A percentile compares a stretch with the other conserved stretches of the same genome.
These are phyloP conservation scores for Pichia sp. DNA, from an alignment of 1,139 yeast genomes.

Conservation along the genomic window DNA sequence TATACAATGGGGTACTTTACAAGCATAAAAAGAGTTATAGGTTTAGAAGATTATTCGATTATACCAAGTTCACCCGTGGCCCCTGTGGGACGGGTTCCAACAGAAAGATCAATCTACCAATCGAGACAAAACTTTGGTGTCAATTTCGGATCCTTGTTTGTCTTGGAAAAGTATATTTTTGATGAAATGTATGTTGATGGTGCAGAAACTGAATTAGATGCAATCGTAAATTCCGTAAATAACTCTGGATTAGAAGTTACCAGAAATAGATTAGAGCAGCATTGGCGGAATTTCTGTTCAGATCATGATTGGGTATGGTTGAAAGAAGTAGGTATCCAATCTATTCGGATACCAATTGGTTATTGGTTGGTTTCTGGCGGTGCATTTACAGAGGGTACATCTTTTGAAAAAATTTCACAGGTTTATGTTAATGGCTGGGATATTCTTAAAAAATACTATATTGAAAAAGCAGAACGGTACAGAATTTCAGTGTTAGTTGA, in stretches of 20 bases:
- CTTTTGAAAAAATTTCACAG: conserved; percentile 46
- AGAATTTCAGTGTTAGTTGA: conserved; percentile 76
- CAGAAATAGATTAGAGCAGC: conserved; percentile 50
- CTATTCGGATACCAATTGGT: conserved; percentile 82
- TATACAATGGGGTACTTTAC: conserved; percentile 17
- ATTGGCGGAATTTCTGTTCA: conserved; percentile 60
- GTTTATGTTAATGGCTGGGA: conserved; percentile 74
- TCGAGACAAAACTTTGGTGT: conserved; percentile 75
- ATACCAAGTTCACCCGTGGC: conserved; percentile 21
- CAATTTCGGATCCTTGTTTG: conserved; percentile 79
- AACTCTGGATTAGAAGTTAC: conserved; percentile 52
- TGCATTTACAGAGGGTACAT: conserved; percentile 49
- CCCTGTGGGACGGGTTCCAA: conserved; percentile 33
- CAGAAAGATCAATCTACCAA: conserved; percentile 51
- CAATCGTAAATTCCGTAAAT: conserved; percentile 45
- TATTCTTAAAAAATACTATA: conserved; percentile 37
- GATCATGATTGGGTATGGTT: conserved; percentile 82
- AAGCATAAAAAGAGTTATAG: conserved; percentile 17
- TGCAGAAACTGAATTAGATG: conserved; percentile 67
- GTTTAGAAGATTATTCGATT: conserved; percentile 5
- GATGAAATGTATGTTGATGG: conserved; percentile 48
- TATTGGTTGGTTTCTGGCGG: conserved; percentile 83
- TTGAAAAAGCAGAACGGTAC: conserved; percentile 48
- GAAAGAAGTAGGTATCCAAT: conserved; percentile 56
- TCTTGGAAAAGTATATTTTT: conserved; percentile 71